A percentile compares a stretch with the other conserved stretches of the same genome.
phyloP scores from a whole-genome alignment of 768 basidiomycete species.

The Dioszegia hungarica region DNA sequence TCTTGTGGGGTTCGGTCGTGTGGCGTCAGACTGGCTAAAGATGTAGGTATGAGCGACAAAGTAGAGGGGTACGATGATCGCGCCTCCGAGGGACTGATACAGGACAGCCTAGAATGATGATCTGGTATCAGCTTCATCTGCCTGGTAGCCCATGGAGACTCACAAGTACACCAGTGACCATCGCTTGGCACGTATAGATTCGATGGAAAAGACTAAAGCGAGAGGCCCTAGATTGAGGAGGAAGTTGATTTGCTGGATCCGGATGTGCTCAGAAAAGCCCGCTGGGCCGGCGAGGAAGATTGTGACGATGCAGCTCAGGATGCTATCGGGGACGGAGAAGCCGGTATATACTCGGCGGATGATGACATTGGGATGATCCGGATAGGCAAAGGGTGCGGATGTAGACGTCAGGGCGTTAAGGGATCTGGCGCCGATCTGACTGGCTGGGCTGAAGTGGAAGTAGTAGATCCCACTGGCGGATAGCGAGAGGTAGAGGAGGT shows the following conservation, averaged over 20 bases:
- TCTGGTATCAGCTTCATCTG: background rate
- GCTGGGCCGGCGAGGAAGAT: background rate
- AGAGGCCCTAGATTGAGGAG: background rate
- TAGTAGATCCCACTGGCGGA: too few relatives aligned
- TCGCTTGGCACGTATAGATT: background rate
- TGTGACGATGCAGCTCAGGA: background rate
- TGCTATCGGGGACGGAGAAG: background rate
- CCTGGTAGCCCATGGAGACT: background rate
- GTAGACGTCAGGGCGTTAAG: background rate
- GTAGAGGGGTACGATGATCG: slow-evolving; percentile 5
- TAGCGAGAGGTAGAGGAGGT: too few relatives aligned
- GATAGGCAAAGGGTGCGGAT: background rate
- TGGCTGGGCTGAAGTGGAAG: too few relatives aligned
- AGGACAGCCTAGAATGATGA: slow-evolving; percentile 1
- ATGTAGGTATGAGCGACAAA: background rate
- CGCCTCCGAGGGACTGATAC: slow-evolving; percentile 1
- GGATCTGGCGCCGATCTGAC: background rate
- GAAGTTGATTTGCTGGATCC: slow-evolving; percentile 4
- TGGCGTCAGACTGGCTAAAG: background rate
- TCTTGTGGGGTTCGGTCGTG: background rate
- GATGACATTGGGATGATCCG: background rate
- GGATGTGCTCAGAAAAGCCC: background rate
- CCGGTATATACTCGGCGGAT: background rate
- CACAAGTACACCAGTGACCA: background rate
- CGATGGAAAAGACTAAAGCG: background rate